Conservation (phyloP, 2,329 filamentous ascomycete species). For the Apiospora arundinis region DNA sequence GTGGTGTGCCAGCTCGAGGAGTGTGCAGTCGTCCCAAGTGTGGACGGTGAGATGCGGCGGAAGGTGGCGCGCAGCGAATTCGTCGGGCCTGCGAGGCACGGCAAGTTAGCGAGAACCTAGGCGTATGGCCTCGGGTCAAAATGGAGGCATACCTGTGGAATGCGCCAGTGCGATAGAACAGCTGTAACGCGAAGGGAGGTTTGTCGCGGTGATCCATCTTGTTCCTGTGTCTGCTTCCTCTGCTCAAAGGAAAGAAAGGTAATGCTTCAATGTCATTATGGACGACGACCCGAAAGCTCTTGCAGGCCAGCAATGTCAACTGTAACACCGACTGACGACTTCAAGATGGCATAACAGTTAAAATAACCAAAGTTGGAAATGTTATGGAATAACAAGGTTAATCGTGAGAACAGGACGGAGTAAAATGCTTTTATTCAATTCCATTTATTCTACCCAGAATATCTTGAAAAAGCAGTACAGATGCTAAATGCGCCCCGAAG, state of each 20-base stretch:
- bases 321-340: too few relatives aligned
- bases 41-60: slow-evolving; percentile 79
- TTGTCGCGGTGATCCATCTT: slow-evolving; percentile 71
- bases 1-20: slow-evolving; percentile 81
- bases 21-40: slow-evolving; percentile 82
- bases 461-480: too few relatives aligned
- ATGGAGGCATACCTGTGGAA: slow-evolving; percentile 64
- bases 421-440: too few relatives aligned
- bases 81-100: slow-evolving; percentile 61
- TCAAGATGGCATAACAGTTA: too few relatives aligned
- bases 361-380: too few relatives aligned
- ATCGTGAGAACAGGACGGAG: too few relatives aligned
- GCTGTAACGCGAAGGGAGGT: slow-evolving; percentile 82
- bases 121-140: too few relatives aligned
- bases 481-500: too few relatives aligned
- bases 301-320: too few relatives aligned
- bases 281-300: neutral
- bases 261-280: slow-evolving; percentile 16
- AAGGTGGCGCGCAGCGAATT: slow-evolving; percentile 67
- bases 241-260: slow-evolving; percentile 4
- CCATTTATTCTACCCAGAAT: too few relatives aligned
- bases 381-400: too few relatives aligned
- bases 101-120: neutral
- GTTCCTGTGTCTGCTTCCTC: slow-evolving; percentile 21
- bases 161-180: slow-evolving; percentile 79